phyloP scores from a whole-genome alignment of 805 yeast species.

The Ogataea degrootiae region DNA sequence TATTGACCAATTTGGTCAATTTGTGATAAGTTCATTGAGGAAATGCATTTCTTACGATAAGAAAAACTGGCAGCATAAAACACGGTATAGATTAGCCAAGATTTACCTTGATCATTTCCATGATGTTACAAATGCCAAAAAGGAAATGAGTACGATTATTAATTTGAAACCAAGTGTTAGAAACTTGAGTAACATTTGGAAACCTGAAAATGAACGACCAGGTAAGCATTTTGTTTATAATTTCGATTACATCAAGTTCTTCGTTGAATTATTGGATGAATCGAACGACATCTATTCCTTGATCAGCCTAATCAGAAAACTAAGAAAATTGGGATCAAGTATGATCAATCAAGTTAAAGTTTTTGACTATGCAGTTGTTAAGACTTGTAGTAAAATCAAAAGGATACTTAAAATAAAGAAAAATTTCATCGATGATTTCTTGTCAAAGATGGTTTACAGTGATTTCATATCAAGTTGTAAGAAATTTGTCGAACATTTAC shows the following conservation, averaged over 20 bases:
- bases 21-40: constrained; percentile 42
- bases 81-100: constrained; percentile 65
- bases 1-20: constrained; percentile 31
- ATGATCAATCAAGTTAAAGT: constrained; percentile 61
- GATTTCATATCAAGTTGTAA: constrained; percentile 39
- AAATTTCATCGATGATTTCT: constrained; percentile 46
- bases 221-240: constrained; percentile 88
- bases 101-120: constrained; percentile 52
- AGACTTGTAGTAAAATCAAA: constrained; percentile 49
- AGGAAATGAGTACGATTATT: constrained; percentile 60
- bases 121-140: constrained; percentile 50
- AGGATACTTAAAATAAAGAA: constrained; percentile 37
- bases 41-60: constrained; percentile 58
- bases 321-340: constrained; percentile 73
- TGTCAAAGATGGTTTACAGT: constrained; percentile 40
- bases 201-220: constrained; percentile 85
- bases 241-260: constrained; percentile 61
- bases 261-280: constrained; percentile 48
- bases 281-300: constrained; percentile 56
- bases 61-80: constrained; percentile 89
- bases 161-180: constrained; percentile 64
- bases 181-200: constrained; percentile 83
- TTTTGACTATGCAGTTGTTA: constrained; percentile 60
- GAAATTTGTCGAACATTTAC: constrained; percentile 23
- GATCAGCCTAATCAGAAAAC: constrained; percentile 57